A percentile compares a stretch with the other conserved stretches of the same genome.
Conservation (phyloP, 106 monocot species). For the Dendrobium catenatum region DNA sequence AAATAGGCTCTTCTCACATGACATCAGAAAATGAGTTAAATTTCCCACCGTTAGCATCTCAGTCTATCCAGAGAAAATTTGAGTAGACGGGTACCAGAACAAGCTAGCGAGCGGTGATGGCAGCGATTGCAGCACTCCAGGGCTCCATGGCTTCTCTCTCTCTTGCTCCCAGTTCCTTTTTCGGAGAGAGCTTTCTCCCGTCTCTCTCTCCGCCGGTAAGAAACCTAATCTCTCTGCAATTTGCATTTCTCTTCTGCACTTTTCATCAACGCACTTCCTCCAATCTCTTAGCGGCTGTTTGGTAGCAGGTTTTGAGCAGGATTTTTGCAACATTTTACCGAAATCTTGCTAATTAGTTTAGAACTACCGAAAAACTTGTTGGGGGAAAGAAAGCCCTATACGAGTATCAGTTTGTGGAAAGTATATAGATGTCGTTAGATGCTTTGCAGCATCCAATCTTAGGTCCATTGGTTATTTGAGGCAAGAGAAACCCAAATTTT, state of each 20-base stretch:
- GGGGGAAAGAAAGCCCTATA: background rate
- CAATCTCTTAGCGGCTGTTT: background rate
- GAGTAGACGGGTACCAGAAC: too few species aligned
- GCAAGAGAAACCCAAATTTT: too few species aligned
- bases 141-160: constrained; percentile 78
- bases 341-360: too few species aligned
- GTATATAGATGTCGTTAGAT: too few species aligned
- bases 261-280: background rate
- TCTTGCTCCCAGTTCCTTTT: constrained; percentile 57
- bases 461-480: too few species aligned
- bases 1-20: too few species aligned
- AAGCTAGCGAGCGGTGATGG: constrained; percentile 41
- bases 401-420: too few species aligned
- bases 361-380: background rate
- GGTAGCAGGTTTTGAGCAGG: too few species aligned
- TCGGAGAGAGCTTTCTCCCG: constrained; percentile 40
- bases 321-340: too few species aligned
- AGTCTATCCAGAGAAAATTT: background rate
- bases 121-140: constrained; percentile 55
- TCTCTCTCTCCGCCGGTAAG: constrained; percentile 20
- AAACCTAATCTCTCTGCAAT: background rate
- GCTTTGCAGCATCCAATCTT: too few species aligned
- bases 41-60: too few species aligned
- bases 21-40: too few species aligned
- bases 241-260: background rate